Conservation (phyloP, 176 grass and related monocot species). For the Zea luxurians region DNA sequence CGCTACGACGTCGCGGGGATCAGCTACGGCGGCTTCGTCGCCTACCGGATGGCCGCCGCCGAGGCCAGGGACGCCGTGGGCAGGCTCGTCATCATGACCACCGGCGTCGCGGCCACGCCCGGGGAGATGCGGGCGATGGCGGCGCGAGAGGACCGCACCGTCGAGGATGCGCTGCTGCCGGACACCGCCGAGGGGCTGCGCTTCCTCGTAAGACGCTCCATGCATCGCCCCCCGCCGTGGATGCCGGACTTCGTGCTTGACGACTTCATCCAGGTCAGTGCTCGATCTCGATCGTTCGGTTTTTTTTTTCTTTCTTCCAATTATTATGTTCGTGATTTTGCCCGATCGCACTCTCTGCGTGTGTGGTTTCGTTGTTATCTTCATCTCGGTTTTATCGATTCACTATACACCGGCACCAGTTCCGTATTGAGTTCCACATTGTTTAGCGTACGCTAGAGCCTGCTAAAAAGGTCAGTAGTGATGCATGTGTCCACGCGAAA, state of each 20-base stretch:
- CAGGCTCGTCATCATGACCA: slow-evolving; percentile 63
- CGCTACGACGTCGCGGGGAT: slow-evolving; percentile 73
- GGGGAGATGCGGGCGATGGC: slow-evolving; percentile 49
- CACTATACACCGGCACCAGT: no score
- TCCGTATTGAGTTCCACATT: no score
- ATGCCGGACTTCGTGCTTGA: slow-evolving; percentile 75
- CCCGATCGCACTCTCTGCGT: background rate
- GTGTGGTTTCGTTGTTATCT: no score
- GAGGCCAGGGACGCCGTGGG: slow-evolving; percentile 46
- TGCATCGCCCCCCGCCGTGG: slow-evolving; percentile 78
- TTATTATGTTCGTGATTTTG: background rate
- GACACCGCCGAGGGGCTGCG: slow-evolving; percentile 62
- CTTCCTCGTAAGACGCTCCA: slow-evolving; percentile 60
- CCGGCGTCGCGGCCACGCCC: slow-evolving; percentile 51
- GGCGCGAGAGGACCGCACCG: slow-evolving; percentile 49
- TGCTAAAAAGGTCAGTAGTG: no score
- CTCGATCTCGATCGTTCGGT: background rate
- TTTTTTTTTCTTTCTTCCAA: background rate
- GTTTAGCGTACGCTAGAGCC: no score
- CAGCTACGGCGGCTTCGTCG: slow-evolving; percentile 81
- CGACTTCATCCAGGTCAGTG: slow-evolving; percentile 76
- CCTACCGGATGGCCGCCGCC: slow-evolving; percentile 48
- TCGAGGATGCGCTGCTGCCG: slow-evolving; percentile 67
- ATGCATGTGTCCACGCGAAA: no score
- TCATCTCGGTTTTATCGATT: no score